Conservation (phyloP, 164 flowering plant genomes). For the Vitis labrusca region DNA sequence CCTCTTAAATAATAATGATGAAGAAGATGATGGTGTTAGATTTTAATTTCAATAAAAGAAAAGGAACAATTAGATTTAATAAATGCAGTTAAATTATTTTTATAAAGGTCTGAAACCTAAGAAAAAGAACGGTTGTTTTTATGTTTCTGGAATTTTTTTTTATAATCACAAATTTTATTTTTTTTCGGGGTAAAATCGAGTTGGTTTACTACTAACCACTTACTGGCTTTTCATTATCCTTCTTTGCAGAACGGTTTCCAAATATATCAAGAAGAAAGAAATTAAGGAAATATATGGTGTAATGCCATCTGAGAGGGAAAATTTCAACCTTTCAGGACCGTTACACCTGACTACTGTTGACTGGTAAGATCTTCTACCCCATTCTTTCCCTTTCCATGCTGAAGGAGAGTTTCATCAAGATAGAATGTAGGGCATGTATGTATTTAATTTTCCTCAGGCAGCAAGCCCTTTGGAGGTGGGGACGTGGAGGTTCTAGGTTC, state of each 20-base stretch:
- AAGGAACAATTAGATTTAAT: no score
- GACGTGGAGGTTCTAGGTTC: no score
- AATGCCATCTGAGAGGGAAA: conserved; percentile 65
- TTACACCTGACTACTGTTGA: conserved; percentile 58
- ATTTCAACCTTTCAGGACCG: conserved; percentile 70
- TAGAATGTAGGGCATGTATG: not conserved
- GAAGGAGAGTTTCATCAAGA: not conserved
- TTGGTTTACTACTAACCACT: not conserved
- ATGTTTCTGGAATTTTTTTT: no score
- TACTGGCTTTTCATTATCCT: not conserved
- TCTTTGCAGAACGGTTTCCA: conserved; percentile 7
- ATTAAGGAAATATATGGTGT: conserved; percentile 1
- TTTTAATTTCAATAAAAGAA: no score
- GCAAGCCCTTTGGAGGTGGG: no score
- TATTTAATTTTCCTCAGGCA: no score
- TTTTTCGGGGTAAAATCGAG: not conserved
- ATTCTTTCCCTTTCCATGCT: not conserved
- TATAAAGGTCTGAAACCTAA: no score
- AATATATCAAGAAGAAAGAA: conserved; percentile 4
- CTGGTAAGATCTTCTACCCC: conserved; percentile 48
- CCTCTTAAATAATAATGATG: no score
- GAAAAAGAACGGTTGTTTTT: no score
- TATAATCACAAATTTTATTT: no score
- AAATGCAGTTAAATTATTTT: no score
- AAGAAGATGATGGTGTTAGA: no score